phyloP scores from a whole-genome alignment of 2,329 filamentous ascomycete species.

The Alternaria burnsii region DNA sequence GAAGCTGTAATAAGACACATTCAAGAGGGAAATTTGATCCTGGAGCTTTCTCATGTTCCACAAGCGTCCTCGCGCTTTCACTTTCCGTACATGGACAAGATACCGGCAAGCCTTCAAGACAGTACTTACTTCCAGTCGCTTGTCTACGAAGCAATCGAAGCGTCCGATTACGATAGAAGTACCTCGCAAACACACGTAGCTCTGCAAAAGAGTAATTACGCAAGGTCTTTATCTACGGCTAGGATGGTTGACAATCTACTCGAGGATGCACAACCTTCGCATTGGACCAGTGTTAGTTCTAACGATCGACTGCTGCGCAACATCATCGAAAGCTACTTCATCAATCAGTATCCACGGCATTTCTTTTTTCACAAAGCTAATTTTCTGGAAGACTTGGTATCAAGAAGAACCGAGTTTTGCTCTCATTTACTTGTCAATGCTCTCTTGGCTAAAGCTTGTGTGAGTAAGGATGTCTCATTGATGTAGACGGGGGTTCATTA shows the following conservation, averaged over 20 bases:
- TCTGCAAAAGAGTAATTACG: slow-evolving; percentile 17
- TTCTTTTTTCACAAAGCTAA: slow-evolving; percentile 27
- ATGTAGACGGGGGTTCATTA: background rate
- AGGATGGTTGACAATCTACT: slow-evolving; percentile 26
- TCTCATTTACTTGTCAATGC: slow-evolving; percentile 32
- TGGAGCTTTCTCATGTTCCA: slow-evolving; percentile 22
- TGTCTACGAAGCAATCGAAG: slow-evolving; percentile 17
- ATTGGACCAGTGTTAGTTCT: slow-evolving; percentile 29
- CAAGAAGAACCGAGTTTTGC: slow-evolving; percentile 19
- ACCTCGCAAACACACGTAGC: background rate
- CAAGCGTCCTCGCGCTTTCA: slow-evolving; percentile 24
- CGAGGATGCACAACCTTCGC: slow-evolving; percentile 18
- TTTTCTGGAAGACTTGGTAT: slow-evolving; percentile 31
- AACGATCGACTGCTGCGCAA: slow-evolving; percentile 26
- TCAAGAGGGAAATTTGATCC: slow-evolving; percentile 17
- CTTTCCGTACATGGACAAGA: slow-evolving; percentile 20
- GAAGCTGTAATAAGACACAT: slow-evolving; percentile 21
- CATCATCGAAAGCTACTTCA: slow-evolving; percentile 24
- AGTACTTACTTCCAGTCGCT: slow-evolving; percentile 20
- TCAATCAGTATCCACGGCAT: slow-evolving; percentile 18
- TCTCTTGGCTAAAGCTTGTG: slow-evolving; percentile 30
- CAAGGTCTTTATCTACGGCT: slow-evolving; percentile 27
- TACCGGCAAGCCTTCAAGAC: slow-evolving; percentile 14
- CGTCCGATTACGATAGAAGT: background rate
- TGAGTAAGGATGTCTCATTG: slow-evolving; percentile 12